Evolutionary conservation across 495 filamentous ascomycete genomes (phyloP).

Genomic region (Lepraria neglecta): DNA sequence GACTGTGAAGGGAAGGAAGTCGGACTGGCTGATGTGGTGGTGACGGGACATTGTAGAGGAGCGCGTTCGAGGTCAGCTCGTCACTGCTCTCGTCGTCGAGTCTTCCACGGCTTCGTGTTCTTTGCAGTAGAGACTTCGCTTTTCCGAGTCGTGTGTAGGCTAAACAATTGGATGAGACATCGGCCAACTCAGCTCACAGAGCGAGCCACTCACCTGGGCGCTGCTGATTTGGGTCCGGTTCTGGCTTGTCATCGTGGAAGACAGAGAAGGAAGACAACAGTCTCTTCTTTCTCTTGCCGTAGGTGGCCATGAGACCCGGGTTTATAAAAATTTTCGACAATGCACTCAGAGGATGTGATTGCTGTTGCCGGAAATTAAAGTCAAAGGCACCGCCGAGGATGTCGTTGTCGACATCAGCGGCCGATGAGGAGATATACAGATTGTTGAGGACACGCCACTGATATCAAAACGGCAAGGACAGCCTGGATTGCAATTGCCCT

Average conservation of each 20-base stretch:
- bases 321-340: too few relatives aligned
- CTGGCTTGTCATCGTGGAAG: constrained; percentile 27
- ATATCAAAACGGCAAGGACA: too few relatives aligned
- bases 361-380: background rate
- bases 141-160: constrained; percentile 22
- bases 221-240: constrained; percentile 17
- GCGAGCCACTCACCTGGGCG: constrained; percentile 17
- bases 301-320: constrained; percentile 19
- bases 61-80: constrained; percentile 32
- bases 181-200: background rate
- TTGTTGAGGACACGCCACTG: too few relatives aligned
- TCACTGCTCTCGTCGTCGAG: constrained; percentile 29
- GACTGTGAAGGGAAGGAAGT: constrained; percentile 16
- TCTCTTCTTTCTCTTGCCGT: constrained; percentile 29
- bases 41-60: constrained; percentile 28
- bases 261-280: constrained; percentile 31
- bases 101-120: constrained; percentile 12
- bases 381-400: too few relatives aligned
- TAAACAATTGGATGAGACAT: background rate
- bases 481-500: too few relatives aligned
- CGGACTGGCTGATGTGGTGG: constrained; percentile 15
- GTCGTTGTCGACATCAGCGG: too few relatives aligned
- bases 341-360: background rate
- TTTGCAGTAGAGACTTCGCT: constrained; percentile 20
- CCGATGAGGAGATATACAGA: too few relatives aligned